Conservation (phyloP, 2,329 filamentous ascomycete genomes). For the Calonectria montana region DNA sequence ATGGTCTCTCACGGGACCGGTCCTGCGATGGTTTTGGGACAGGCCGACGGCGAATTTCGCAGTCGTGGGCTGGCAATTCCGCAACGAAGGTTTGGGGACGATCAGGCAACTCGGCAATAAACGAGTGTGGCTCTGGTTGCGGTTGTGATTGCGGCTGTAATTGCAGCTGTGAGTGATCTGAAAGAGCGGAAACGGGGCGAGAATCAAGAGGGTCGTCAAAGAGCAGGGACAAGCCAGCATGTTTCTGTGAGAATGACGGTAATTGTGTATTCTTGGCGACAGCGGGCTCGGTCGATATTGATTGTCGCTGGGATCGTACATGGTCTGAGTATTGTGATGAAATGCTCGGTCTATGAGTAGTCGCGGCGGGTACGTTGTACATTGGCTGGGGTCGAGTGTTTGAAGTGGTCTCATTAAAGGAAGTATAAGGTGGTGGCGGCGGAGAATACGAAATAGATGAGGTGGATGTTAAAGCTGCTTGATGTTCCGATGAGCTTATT, state of each 20-base stretch:
- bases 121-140: neutral
- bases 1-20: neutral
- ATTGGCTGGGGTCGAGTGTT: neutral
- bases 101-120: neutral
- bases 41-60: neutral
- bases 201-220: neutral
- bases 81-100: neutral
- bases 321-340: neutral
- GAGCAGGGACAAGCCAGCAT: neutral
- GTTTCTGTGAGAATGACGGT: neutral
- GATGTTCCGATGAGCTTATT: too few species aligned
- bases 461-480: too few species aligned
- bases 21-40: neutral
- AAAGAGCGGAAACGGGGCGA: neutral
- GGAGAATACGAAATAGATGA: neutral
- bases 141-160: too few species aligned
- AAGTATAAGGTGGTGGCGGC: neutral
- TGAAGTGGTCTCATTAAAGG: neutral
- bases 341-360: neutral
- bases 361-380: neutral
- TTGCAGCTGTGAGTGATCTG: neutral
- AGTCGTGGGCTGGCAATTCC: neutral
- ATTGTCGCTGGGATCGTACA: neutral
- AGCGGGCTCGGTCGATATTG: neutral
- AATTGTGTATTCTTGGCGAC: neutral